Conservation (phyloP, 805 yeast genomes). For the Kazachstania martiniae region DNA sequence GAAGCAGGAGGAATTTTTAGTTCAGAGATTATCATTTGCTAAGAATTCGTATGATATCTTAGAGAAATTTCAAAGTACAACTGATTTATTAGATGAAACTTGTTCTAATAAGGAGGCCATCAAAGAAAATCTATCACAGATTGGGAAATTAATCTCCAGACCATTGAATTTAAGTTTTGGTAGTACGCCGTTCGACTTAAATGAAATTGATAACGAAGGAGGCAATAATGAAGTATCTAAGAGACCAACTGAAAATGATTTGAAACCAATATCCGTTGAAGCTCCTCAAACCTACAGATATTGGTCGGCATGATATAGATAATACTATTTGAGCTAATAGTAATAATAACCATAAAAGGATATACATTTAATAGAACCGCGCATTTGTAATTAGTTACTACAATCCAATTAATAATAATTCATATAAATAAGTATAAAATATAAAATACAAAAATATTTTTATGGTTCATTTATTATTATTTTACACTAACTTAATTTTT, state of each 20-base stretch:
- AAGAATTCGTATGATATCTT: slow-evolving; percentile 44
- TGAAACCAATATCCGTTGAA: slow-evolving; percentile 48
- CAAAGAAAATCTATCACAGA: slow-evolving; percentile 13
- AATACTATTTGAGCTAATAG: background rate
- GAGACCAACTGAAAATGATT: slow-evolving; percentile 23
- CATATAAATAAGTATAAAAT: too few relatives aligned
- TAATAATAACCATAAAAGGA: background rate
- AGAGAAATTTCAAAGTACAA: slow-evolving; percentile 26
- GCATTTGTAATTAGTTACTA: too few relatives aligned
- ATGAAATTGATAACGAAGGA: slow-evolving; percentile 1
- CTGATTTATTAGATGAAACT: slow-evolving; percentile 10
- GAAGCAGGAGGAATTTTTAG: slow-evolving; percentile 55
- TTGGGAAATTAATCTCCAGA: slow-evolving; percentile 18
- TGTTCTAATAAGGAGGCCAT: slow-evolving; percentile 12
- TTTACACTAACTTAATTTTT: too few relatives aligned
- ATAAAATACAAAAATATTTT: too few relatives aligned
- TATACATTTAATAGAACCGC: too few relatives aligned
- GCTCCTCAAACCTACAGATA: slow-evolving; percentile 54
- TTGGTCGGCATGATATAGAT: slow-evolving; percentile 45
- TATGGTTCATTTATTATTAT: too few relatives aligned
- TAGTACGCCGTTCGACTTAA: too few relatives aligned
- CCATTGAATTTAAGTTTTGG: slow-evolving; percentile 27
- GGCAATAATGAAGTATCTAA: background rate
- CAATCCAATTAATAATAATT: too few relatives aligned
- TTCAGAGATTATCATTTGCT: slow-evolving; percentile 57